phyloP scores from a whole-genome alignment of 108 stramenopile species.

The Aureococcus anophagefferens region DNA sequence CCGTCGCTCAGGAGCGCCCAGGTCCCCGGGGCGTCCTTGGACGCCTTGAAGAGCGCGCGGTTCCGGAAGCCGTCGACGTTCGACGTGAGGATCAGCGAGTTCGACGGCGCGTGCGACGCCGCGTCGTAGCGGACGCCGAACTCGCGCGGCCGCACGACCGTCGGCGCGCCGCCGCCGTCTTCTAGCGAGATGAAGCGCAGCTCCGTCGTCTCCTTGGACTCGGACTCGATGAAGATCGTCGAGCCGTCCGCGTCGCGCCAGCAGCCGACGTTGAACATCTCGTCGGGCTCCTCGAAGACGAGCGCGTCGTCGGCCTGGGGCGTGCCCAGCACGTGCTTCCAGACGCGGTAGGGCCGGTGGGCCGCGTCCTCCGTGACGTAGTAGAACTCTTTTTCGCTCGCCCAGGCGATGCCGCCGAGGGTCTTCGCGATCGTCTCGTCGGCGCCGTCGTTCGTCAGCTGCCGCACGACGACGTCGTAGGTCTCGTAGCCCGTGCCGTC shows the following conservation, averaged over 20 bases:
- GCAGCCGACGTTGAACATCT: slow-evolving; percentile 38
- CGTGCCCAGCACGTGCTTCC: slow-evolving; percentile 41
- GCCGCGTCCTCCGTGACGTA: slow-evolving; percentile 44
- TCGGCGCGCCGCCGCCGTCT: slow-evolving; percentile 6
- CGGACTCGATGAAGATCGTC: slow-evolving; percentile 24
- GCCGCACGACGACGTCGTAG: slow-evolving; percentile 62
- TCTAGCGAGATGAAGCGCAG: slow-evolving; percentile 41
- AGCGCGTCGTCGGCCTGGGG: slow-evolving; percentile 47
- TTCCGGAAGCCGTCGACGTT: slow-evolving; percentile 42
- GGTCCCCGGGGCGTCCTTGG: slow-evolving; percentile 24
- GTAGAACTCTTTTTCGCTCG: slow-evolving; percentile 55
- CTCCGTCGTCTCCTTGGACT: slow-evolving; percentile 68
- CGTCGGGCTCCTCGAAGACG: slow-evolving; percentile 66
- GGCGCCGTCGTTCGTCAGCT: slow-evolving; percentile 15
- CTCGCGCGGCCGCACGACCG: background rate
- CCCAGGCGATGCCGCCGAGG: slow-evolving; percentile 61
- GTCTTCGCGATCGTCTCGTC: slow-evolving; percentile 41
- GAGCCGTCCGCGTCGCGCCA: slow-evolving; percentile 26
- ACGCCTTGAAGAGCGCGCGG: slow-evolving; percentile 25
- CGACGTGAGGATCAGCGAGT: slow-evolving; percentile 41
- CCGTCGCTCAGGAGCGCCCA: slow-evolving; percentile 34
- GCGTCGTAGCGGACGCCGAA: slow-evolving; percentile 22
- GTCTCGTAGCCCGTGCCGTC: slow-evolving; percentile 78
- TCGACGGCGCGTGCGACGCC: background rate
- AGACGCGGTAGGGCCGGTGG: slow-evolving; percentile 48